Evolutionary conservation across 768 basidiomycete species (phyloP), one percentile per base, ranked within the genome.

Genomic region (Macrolepiota fuliginosa): DNA sequence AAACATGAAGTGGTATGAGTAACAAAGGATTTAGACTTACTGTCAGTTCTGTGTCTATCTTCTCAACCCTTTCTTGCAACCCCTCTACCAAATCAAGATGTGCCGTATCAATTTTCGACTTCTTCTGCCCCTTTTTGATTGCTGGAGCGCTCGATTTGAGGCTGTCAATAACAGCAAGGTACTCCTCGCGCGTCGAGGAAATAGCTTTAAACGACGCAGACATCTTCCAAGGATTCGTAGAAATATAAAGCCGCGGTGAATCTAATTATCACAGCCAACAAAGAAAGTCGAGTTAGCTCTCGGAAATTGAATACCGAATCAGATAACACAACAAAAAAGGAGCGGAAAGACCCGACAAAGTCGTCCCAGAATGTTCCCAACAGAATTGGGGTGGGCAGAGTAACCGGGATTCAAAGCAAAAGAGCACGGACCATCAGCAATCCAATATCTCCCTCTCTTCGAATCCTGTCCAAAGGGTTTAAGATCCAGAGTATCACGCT

Each of bases 151-250:
- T 72, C 12, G 70, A 72, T 69, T 89, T 89, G 65, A 94, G 71
- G 52, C 79, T 77, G 64, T 86, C 86, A 60, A 93, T 79, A 47
- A 85, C 70, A 4, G 76, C 77, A n/a, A 86, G 58, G 68, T 93
- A 94, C 69, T 94, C 91, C 54, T 87, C 87, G 49, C 82, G 81
- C 13, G 90, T 88, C 3, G 89, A 88, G 13, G 90, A 83, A 56
- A 89, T 74, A 11, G 87, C 80, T 66, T 87, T 81, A 68, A 94
- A 90, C 15, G 88, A 88, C 35, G 91, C 87, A 9, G 87, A 85
- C 46, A 88, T 87, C 77, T 94, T 95, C 92, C 91, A 95, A 22
- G 93, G 93, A 73, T 95, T 95, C 13, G 90, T 91, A 36, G 92
- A 94, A 40, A 83, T 76, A 69, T 92, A 95, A 56, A 94, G 75